phyloP scores from a whole-genome alignment of 495 filamentous ascomycete species.

The Ramalina intermedia region DNA sequence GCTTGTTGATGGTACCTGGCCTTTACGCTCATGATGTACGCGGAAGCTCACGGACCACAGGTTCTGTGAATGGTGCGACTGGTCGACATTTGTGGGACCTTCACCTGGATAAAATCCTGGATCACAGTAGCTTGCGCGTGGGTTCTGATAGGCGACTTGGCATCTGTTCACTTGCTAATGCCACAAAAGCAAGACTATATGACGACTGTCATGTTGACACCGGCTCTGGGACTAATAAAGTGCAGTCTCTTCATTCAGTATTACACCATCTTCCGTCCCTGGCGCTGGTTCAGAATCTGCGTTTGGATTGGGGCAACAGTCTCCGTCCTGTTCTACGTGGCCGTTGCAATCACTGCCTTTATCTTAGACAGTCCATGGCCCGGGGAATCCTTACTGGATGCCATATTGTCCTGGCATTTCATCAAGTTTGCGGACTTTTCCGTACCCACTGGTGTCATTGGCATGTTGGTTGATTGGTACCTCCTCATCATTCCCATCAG shows the following conservation, averaged over 20 bases:
- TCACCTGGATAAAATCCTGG: conserved; percentile 3
- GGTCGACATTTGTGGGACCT: conserved; percentile 11
- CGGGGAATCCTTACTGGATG: conserved; percentile 2
- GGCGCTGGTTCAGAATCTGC: conserved; percentile 8
- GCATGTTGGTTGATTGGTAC: conserved; percentile 8
- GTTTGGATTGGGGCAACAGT: conserved; percentile 8
- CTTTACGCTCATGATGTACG: not conserved
- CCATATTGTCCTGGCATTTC: conserved; percentile 2
- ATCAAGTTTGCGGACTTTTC: conserved; percentile 1
- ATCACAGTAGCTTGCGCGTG: conserved; percentile 3
- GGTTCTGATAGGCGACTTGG: not conserved
- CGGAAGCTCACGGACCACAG: not conserved
- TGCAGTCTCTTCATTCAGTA: conserved; percentile 8
- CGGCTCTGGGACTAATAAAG: conserved; percentile 12
- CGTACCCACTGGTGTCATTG: conserved; percentile 8
- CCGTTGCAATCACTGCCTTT: conserved; percentile 4
- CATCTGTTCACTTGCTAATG: not conserved
- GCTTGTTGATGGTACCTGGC: not conserved
- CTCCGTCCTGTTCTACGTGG: conserved; percentile 4
- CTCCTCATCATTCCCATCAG: conserved; percentile 9
- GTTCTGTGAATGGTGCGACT: conserved; percentile 6
- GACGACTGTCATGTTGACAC: conserved; percentile 2
- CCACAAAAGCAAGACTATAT: conserved; percentile 6
- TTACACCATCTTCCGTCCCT: conserved; percentile 7
- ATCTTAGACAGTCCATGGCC: conserved; percentile 10